Conservation (phyloP, 257 asterid species). For the Nicotiana undulata region DNA sequence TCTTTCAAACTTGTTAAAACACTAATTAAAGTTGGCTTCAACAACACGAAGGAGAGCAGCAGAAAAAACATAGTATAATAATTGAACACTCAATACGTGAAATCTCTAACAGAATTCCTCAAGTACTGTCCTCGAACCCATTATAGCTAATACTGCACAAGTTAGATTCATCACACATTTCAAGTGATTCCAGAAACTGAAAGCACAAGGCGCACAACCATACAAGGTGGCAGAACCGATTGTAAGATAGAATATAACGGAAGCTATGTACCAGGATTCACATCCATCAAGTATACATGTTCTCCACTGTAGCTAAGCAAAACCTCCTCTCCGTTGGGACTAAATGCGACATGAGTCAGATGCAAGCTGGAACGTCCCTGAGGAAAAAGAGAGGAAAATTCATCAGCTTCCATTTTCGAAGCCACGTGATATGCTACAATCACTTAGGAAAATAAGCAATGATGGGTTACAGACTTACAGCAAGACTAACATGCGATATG, state of each 20-base stretch:
- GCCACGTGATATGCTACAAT: background rate
- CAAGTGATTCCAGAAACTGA: background rate
- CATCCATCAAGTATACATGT: constrained; percentile 92
- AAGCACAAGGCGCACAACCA: background rate
- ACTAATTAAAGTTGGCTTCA: background rate
- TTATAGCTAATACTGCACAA: background rate
- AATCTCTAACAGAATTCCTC: background rate
- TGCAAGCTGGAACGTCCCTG: constrained; percentile 81
- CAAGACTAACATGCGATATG: background rate
- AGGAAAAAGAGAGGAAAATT: constrained; percentile 14
- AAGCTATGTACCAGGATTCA: constrained; percentile 46
- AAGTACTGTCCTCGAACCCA: background rate
- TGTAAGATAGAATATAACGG: background rate
- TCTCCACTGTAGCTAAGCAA: constrained; percentile 96
- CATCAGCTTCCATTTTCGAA: constrained; percentile 4
- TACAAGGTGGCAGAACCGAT: background rate
- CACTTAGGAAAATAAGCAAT: background rate
- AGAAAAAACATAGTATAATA: background rate
- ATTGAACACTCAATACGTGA: background rate
- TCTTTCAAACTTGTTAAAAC: background rate
- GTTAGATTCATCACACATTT: background rate
- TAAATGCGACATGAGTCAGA: constrained; percentile 83
- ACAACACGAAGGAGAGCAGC: background rate
- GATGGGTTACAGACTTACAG: background rate
- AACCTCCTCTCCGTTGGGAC: constrained; percentile 89